Evolutionary conservation across 2,329 filamentous ascomycete species (phyloP).

Genomic region (Trichoderma sp.): DNA sequence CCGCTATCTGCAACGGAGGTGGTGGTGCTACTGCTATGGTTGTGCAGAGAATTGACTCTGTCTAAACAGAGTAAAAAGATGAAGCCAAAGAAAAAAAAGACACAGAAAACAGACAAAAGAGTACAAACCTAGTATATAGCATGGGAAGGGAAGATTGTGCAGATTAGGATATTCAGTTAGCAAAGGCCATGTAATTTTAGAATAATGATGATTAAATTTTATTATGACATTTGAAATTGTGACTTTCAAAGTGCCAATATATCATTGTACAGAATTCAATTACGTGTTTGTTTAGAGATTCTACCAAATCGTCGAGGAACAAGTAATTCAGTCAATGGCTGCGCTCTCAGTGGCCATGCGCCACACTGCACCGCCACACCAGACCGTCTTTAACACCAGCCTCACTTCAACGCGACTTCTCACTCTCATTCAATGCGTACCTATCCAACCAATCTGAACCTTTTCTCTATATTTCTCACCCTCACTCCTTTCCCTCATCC

Average conservation of each 20-base stretch:
- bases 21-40: slow-evolving; percentile 90
- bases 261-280: no score
- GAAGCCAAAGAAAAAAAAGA: neutral
- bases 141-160: neutral
- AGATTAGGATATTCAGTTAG: neutral
- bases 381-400: slow-evolving; percentile 6
- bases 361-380: slow-evolving; percentile 13
- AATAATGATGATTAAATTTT: slow-evolving; percentile 4
- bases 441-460: neutral
- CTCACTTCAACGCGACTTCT: slow-evolving; percentile 21
- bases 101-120: neutral
- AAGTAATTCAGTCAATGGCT: neutral
- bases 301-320: no score
- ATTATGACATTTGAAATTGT: neutral
- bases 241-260: neutral
- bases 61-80: slow-evolving; percentile 38
- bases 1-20: slow-evolving; percentile 95
- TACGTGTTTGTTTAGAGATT: no score
- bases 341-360: neutral
- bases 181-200: slow-evolving; percentile 13
- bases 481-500: neutral
- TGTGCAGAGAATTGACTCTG: slow-evolving; percentile 74
- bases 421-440: slow-evolving; percentile 8
- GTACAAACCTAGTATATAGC: neutral
- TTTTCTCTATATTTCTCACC: slow-evolving; percentile 26